phyloP scores from a whole-genome alignment of 225 moss, liverwort and hornwort genomes.

The Lunularia cruciata region DNA sequence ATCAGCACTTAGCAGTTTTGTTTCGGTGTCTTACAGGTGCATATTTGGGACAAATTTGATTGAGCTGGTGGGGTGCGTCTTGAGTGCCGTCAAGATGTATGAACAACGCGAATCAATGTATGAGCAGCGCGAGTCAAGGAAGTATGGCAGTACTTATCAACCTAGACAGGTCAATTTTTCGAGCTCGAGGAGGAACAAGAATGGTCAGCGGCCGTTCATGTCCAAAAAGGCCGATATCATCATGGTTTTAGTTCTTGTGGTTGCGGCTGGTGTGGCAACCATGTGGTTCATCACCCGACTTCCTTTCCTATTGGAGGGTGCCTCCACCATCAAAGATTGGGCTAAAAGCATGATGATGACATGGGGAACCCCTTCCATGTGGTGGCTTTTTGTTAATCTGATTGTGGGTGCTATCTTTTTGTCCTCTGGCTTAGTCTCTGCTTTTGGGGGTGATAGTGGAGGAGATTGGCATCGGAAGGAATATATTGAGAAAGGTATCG shows the following conservation, averaged over 20 bases:
- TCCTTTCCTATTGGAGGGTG: slow-evolving; percentile 39
- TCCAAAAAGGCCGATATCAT: slow-evolving; percentile 38
- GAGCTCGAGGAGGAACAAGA: slow-evolving; percentile 22
- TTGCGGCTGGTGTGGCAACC: slow-evolving; percentile 17
- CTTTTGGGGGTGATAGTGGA: slow-evolving; percentile 31
- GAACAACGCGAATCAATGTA: slow-evolving; percentile 26
- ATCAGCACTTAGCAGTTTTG: not conserved
- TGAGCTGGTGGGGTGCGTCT: not conserved
- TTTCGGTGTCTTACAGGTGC: not conserved
- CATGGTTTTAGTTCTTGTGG: slow-evolving; percentile 29
- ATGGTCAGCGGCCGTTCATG: slow-evolving; percentile 36
- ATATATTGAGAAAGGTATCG: slow-evolving; percentile 20
- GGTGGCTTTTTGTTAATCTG: slow-evolving; percentile 47
- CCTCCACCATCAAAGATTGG: slow-evolving; percentile 33
- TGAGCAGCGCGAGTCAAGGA: slow-evolving; percentile 27
- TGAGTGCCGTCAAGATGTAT: slow-evolving; percentile 3
- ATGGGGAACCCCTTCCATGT: slow-evolving; percentile 53
- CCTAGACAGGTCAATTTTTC: slow-evolving; percentile 16
- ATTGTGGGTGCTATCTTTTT: slow-evolving; percentile 42
- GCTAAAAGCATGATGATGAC: slow-evolving; percentile 33
- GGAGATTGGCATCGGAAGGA: slow-evolving; percentile 12
- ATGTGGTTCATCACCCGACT: slow-evolving; percentile 49
- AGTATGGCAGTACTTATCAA: not conserved
- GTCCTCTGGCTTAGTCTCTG: slow-evolving; percentile 45
- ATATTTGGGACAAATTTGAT: not conserved